Conservation (phyloP, 1,139 yeast species). For the Nakaseomyces nivariensis region DNA sequence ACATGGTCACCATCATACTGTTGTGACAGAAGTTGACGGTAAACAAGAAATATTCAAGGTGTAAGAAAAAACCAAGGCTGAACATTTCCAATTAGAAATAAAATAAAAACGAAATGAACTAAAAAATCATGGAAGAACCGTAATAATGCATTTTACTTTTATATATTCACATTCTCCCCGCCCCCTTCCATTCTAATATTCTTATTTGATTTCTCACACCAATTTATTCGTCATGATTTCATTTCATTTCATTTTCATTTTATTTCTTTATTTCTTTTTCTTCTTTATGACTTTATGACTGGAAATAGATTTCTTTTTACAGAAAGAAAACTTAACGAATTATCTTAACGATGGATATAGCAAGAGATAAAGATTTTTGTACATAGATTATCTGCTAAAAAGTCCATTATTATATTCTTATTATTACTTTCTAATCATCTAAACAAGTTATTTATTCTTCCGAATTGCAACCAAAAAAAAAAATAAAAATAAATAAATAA, state of each 20-base stretch:
- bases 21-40: conserved; percentile 39
- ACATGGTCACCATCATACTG: conserved; percentile 48
- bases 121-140: no score
- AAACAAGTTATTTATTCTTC: no score
- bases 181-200: neutral
- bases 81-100: no score
- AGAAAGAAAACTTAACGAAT: neutral
- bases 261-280: neutral
- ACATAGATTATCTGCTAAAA: neutral
- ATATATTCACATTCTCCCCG: neutral
- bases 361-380: neutral
- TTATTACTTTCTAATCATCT: neutral
- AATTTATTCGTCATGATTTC: no score
- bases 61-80: conserved; percentile 4
- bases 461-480: no score
- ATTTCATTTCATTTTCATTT: no score
- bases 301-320: neutral
- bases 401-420: neutral
- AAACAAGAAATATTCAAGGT: conserved; percentile 34
- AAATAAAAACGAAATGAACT: no score
- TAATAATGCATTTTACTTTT: neutral
- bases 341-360: neutral
- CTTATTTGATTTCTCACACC: neutral
- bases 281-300: neutral
- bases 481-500: no score